Evolutionary conservation across 2,329 filamentous ascomycete genomes (phyloP).

Genomic region (Ophiostoma sp.): DNA sequence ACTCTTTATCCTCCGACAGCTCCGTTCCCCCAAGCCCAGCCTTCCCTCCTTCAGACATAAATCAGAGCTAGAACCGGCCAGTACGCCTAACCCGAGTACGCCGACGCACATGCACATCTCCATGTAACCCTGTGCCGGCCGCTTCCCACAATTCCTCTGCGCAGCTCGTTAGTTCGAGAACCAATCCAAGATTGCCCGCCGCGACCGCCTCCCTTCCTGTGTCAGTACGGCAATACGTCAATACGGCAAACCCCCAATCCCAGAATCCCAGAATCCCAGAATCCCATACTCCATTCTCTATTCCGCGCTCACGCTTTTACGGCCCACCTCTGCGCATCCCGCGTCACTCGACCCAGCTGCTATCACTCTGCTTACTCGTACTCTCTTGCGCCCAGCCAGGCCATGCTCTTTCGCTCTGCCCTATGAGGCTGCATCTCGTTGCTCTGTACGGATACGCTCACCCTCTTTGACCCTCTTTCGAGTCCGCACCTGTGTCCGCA

Average conservation of each 20-base stretch:
- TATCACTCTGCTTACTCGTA: not conserved
- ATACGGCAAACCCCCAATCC: not conserved
- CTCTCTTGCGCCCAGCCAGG: not conserved
- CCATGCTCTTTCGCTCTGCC: not conserved
- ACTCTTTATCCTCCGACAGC: not conserved
- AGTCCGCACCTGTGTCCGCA: not conserved
- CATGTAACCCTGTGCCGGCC: conserved; percentile 12
- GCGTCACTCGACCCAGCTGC: not conserved
- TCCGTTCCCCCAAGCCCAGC: not conserved
- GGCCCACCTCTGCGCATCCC: not conserved
- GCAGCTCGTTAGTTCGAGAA: conserved; percentile 1
- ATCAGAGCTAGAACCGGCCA: not conserved
- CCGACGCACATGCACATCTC: conserved; percentile 11
- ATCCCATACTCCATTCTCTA: not conserved
- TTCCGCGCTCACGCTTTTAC: not conserved
- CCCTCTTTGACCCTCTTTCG: not conserved
- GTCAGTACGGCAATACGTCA: not conserved
- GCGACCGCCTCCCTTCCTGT: not conserved
- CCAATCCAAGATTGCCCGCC: not conserved
- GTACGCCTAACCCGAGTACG: conserved; percentile 3
- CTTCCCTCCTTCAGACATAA: not conserved
- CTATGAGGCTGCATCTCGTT: not conserved
- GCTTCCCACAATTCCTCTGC: not conserved
- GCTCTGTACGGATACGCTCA: not conserved
- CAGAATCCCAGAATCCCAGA: not conserved